Evolutionary conservation across 75 land plant species (phyloP).

Genomic region (Isoetes taiwanensis): DNA sequence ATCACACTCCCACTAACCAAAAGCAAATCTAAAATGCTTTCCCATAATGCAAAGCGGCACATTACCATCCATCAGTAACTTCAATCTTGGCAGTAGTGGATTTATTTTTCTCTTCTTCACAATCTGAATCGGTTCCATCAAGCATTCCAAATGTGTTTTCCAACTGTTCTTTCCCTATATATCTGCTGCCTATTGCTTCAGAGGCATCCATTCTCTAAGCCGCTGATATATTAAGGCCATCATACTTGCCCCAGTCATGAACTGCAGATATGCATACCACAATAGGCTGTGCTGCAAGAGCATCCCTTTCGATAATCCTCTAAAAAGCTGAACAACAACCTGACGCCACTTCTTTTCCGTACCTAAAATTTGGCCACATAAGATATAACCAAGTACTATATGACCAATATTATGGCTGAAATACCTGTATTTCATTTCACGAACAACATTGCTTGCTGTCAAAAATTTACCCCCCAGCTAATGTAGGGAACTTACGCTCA

Average conservation of each 20-base stretch:
- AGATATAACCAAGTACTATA: neutral
- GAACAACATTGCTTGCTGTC: conserved; percentile 43
- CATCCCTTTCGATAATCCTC: conserved; percentile 56
- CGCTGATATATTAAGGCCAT: neutral
- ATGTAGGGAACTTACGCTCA: conserved; percentile 44
- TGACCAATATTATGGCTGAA: neutral
- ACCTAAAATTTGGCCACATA: conserved; percentile 20
- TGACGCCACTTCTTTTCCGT: conserved; percentile 60
- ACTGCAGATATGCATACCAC: conserved; percentile 61
- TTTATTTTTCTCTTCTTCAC: neutral
- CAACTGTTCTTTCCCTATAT: neutral
- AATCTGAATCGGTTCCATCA: neutral
- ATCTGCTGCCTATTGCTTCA: neutral
- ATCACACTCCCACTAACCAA: neutral
- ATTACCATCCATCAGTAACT: conserved; percentile 85
- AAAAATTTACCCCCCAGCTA: conserved; percentile 34
- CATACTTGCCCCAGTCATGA: neutral
- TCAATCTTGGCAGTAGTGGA: conserved; percentile 26
- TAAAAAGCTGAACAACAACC: conserved; percentile 64
- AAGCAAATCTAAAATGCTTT: neutral
- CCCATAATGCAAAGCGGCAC: too few species aligned
- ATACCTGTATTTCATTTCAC: conserved; percentile 71
- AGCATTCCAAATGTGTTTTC: neutral
- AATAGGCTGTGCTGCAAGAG: conserved; percentile 43
- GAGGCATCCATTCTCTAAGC: neutral